Evolutionary conservation across 2,329 filamentous ascomycete species (phyloP), one percentile per base, ranked within the genome.

Genomic region (Aspergillus pseudoterreus): DNA sequence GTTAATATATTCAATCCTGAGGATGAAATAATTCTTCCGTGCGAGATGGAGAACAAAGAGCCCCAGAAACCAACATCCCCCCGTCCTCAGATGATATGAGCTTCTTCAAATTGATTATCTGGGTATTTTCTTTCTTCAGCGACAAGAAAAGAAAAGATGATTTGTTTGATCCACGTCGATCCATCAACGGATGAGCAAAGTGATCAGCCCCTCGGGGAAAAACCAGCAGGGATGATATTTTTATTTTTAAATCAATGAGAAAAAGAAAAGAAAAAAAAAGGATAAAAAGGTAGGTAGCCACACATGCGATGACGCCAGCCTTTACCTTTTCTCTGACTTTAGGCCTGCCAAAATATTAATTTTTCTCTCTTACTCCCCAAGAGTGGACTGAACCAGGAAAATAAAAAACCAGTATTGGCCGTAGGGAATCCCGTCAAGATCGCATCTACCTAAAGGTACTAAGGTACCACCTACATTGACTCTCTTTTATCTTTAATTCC

Each of bases 271-370:
- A 12, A 33, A 12, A 42, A 21, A 48, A 48, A 32, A 14, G 9
- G 15, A 38, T 32, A 47, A 47, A 32, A 30, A 19, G 15, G 32
- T 6, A 27, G 8, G 27, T 22, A 30, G 27, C 27, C 27, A 42
- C 22, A 42, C 36, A 22, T 51, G 38, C 49, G 38, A 49, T 49
- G 47, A 49, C 47, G 47, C 39, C 47, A 49, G 47, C 47, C 39
- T 12, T 30, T 38, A 24, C 21, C 22, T 22, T n/a, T 43, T 15
- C 39, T 43, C 39, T 24, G 35, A 38, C 27, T 30, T 8, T 30
- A 30, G 27, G 8, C 27, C 27, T 30, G 27, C 27, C 27, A 30
- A 11, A 11, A 11, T 30, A 30, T 30, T 30, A 11, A 30, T 30
- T 30, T 30, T 30, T 30, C 8, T 27, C 24, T 9, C 8, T 30